Evolutionary conservation across 768 basidiomycete species (phyloP).

Genomic region (Russula sp.): DNA sequence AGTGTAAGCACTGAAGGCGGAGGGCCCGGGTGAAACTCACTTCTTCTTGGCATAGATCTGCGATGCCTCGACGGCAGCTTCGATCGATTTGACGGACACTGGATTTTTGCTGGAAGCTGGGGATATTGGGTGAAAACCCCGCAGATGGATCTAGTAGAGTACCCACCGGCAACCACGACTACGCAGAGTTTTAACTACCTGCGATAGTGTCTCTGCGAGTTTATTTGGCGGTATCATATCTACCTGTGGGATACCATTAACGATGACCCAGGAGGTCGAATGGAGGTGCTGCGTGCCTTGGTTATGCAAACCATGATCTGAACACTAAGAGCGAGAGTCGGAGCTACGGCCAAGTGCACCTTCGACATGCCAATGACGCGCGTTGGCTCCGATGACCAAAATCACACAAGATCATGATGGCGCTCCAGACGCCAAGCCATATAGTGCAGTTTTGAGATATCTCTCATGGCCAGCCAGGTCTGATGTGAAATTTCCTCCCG

Average conservation of each 20-base stretch:
- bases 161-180: conserved; percentile 87
- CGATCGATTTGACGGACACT: conserved; percentile 77
- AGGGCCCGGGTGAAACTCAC: conserved; percentile 34
- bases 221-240: conserved; percentile 97
- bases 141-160: not conserved
- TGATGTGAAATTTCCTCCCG: conserved; percentile 93
- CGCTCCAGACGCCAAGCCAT: conserved; percentile 89
- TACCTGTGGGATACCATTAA: conserved; percentile 43
- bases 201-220: conserved; percentile 82
- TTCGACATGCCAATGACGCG: conserved; percentile 87
- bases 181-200: conserved; percentile 86
- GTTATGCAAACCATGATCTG: conserved; percentile 93
- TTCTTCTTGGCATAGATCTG: conserved; percentile 67
- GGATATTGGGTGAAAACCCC: not conserved
- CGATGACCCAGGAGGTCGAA: not conserved
- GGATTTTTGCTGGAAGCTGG: conserved; percentile 55
- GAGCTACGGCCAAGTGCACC: conserved; percentile 93
- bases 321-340: conserved; percentile 87
- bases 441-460: conserved; percentile 88
- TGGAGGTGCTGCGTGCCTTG: conserved; percentile 49
- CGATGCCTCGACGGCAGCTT: conserved; percentile 75
- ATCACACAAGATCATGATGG: conserved; percentile 73
- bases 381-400: conserved; percentile 93
- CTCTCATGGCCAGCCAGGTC: conserved; percentile 96
- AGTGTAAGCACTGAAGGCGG: not conserved